Conservation (phyloP, 768 basidiomycete genomes). For the Psilocybe subaeruginosa region DNA sequence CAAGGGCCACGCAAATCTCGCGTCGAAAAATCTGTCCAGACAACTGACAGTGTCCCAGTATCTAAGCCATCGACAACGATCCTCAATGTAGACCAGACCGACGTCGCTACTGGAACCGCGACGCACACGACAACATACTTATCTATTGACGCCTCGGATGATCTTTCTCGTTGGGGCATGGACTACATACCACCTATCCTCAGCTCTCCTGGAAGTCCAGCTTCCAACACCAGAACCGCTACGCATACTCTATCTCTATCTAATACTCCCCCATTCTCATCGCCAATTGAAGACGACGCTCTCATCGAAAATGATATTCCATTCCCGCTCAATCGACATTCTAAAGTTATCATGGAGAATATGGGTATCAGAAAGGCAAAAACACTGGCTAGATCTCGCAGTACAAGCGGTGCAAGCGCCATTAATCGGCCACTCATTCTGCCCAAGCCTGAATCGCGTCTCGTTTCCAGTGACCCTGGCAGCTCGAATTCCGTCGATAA, state of each 20-base stretch:
- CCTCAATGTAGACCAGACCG: conserved; percentile 25
- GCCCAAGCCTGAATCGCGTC: conserved; percentile 2
- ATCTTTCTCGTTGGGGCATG: conserved; percentile 28
- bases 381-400: conserved; percentile 18
- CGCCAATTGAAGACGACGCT: conserved; percentile 24
- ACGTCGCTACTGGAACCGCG: conserved; percentile 18
- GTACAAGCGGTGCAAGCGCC: background rate
- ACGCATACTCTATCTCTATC: background rate
- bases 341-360: conserved; percentile 23
- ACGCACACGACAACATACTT: conserved; percentile 20
- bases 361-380: conserved; percentile 29
- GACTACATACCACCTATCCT: conserved; percentile 17
- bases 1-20: background rate
- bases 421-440: conserved; percentile 7
- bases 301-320: conserved; percentile 22
- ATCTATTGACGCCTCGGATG: conserved; percentile 26
- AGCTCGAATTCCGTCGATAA: background rate
- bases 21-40: background rate
- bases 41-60: conserved; percentile 4
- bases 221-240: background rate
- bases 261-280: conserved; percentile 17
- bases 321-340: conserved; percentile 22
- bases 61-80: conserved; percentile 7
- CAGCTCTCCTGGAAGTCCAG: conserved; percentile 15
- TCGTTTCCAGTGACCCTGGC: background rate